Base-by-base conservation (phyloP, 2,329 filamentous ascomycete species). In the Trichoderma harzianum region DNA sequence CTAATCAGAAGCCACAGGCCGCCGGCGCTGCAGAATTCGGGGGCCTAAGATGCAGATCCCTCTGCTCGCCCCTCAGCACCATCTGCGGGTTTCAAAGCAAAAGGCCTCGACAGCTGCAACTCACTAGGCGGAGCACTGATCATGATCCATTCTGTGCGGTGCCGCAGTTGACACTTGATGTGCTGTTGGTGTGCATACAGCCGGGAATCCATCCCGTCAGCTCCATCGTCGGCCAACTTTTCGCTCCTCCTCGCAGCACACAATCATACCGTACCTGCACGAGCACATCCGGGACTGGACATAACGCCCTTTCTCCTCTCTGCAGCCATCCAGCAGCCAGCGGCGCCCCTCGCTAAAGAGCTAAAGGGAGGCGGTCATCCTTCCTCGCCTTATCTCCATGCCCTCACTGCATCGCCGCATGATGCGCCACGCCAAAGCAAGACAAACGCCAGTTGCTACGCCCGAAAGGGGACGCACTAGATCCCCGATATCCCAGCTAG, bases 361-460 rank as follows among this genome's bases (percentile, higher is more conserved):
- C 34, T 36, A 36, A 60, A 58, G 18, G 21, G 36, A 67, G 63
- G 53, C 26, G 51, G 24, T 47, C 39, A 53, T 67, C 24, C 39
- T 21, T 21, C 21, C 12, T 53, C 62, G 47, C 61, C 24, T 39
- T 26, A 26, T 32, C 64, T 53, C 34, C 21, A 10, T 28, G 43
- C 64, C 51, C n/a, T 34, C 26, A n/a, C n/a, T 24, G 18, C 28
- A 32, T 43, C 39, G 8, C 28, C 39, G 55, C 64, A 72, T 66
- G 70, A 66, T 64, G 55, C 70, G 30, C 70, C 64, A 72, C 63
- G 24, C 70, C 63, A 68, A 72, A 72, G 70, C 12, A 39, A 68
- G 61, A 62, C 66, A 69, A 69, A 62, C 24, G 34, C 60, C n/a
- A 34, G 43, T 21, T 68, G 64, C 70, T 72, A 68, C 57, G 70